Evolutionary conservation across 495 filamentous ascomycete species (phyloP).

Genomic region (Lophium mytilinum): DNA sequence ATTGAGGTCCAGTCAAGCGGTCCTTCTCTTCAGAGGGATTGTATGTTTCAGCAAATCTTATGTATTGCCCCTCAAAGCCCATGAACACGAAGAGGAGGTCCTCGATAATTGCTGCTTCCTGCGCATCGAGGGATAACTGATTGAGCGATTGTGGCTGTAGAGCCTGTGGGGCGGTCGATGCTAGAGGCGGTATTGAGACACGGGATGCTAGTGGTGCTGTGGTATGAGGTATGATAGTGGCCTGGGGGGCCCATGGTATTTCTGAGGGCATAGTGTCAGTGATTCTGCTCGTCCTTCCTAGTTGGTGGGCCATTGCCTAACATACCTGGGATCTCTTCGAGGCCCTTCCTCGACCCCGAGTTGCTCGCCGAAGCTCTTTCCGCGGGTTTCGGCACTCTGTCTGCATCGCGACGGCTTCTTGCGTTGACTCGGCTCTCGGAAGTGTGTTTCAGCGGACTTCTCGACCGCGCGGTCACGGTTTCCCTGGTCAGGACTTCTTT

Average conservation of each 20-base stretch:
- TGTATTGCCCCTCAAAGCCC: slow-evolving; percentile 97
- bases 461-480: slow-evolving; percentile 46
- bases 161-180: slow-evolving; percentile 59
- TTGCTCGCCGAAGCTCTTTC: slow-evolving; percentile 30
- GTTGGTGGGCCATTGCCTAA: background rate
- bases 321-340: slow-evolving; percentile 11
- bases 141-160: slow-evolving; percentile 65
- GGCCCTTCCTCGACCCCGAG: slow-evolving; percentile 4
- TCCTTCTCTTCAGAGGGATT: slow-evolving; percentile 79
- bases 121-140: slow-evolving; percentile 64
- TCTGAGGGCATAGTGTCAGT: slow-evolving; percentile 22
- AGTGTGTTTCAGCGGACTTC: slow-evolving; percentile 57
- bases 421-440: slow-evolving; percentile 33
- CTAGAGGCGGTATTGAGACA: slow-evolving; percentile 74
- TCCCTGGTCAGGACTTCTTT: slow-evolving; percentile 21
- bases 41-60: slow-evolving; percentile 74
- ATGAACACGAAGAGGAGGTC: slow-evolving; percentile 93
- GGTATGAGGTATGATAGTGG: slow-evolving; percentile 70
- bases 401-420: slow-evolving; percentile 38
- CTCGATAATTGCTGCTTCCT: slow-evolving; percentile 80
- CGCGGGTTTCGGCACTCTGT: slow-evolving; percentile 38
- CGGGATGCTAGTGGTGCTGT: slow-evolving; percentile 81
- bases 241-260: slow-evolving; percentile 78
- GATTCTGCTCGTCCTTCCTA: background rate
- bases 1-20: slow-evolving; percentile 70